Base-by-base conservation (phyloP, 345 rosid species). In the Cardamine chenopodiifolia region DNA sequence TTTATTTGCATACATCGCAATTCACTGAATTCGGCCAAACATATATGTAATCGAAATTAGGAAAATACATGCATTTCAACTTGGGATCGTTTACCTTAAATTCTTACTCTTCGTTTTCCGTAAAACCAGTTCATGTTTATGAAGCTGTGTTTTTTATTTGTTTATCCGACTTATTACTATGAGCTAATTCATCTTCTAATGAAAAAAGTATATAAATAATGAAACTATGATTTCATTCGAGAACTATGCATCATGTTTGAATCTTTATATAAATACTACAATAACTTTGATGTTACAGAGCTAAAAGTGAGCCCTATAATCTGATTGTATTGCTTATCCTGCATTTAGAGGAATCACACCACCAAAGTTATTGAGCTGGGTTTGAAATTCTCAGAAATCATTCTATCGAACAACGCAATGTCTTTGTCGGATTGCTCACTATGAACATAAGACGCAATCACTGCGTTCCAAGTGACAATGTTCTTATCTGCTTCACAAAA, bases 311-410 rank as follows among this genome's bases (percentile, higher is more conserved):
- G 48, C 18, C 15, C 18, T 42, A 42, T 42, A 15, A 15, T 6
- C 48, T 42, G 18, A 53, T 53, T 25, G 23, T 53, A 53, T 23
- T 14, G 57, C 9, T 50, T 11, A 50, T 50, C 29, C 12, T 50
- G 50, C 61, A 67, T 35, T 37, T 23, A 37, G 52, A 68, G 31
- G 31, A 57, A 57, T 29, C 45, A 45, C 54, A 57, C 82, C 60
- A 82, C 79, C 48, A 90, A 73, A 56, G 88, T 90, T 72, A 90
- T 78, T 11, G 82, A 57, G 72, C 82, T 80, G 1, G 91, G 93
- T 55, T 55, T 76, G 70, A 84, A 25, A 14, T 80, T 66, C 79
- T 80, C 79, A 29, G 74, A 76, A 55, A 85, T 37, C 93, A 90
- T 82, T 66, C 78, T 67, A 48, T 90, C 86, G 70, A 88, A 90